Base-by-base conservation (phyloP, 2,329 filamentous ascomycete genomes). In the Neocucurbitaria cava region DNA sequence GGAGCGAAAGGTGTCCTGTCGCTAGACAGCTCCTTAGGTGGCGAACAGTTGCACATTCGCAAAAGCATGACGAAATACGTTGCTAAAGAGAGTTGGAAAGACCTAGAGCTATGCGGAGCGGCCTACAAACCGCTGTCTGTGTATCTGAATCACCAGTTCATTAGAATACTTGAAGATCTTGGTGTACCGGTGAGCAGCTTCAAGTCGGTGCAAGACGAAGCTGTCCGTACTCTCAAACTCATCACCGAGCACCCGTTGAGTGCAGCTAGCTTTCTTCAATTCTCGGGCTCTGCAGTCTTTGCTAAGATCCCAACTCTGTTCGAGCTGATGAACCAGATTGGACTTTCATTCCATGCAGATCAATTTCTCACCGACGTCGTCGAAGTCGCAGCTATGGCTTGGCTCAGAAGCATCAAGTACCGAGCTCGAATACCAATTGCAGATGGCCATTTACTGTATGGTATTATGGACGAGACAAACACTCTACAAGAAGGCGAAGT, bases 161-260 rank as follows among this genome's bases (percentile, higher is more conserved):
- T 96, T 76, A 96, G 96, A 70, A 92, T 96, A 5, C 73, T 96
- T 0, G 92, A 96, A 67, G 92, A 96, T 61, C 86, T 94, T 72
- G 82, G 83, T 0, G 86, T 89, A 0, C 69, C 79, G 0, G 67
- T 77, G 1, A 51, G 74, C 0, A 88, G 84, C 70, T 94, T 96
- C 60, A 68, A 89, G 10, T 66, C 79, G 0, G 75, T 91, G 1
- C 91, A 95, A 71, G 77, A 79, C 0, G 76, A 78, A n/a, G 88
- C 88, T 24, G 76, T 95, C 3, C 61, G 81, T 0, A 77, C 82
- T 11, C 77, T 96, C 4, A 82, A 85, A 3, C 74, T 75, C 10
- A 85, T 89, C 42, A 88, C 87, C 0, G 76, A 81, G 0, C 83
- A 80, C 18, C 78, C 84, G 0, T 67, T 79, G 56, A 89, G 89